Evolutionary conservation across 345 rosid genomes (phyloP).

Genomic region (Salix dunnii): DNA sequence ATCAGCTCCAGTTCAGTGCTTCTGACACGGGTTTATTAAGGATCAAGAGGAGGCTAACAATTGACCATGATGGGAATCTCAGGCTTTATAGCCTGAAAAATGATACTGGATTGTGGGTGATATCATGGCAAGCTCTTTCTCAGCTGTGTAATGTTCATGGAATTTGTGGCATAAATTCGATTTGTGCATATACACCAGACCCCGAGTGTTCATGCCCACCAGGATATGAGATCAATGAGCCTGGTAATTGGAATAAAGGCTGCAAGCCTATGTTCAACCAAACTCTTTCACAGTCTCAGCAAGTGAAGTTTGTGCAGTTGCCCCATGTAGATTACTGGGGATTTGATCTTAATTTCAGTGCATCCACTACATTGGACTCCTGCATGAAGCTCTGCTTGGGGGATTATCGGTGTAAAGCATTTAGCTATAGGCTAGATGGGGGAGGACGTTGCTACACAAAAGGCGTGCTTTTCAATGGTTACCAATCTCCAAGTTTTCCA

Average conservation of each 20-base stretch:
- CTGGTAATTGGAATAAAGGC: slow-evolving; percentile 23
- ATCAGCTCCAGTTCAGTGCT: background rate
- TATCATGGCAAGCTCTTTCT: slow-evolving; percentile 4
- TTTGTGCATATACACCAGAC: background rate
- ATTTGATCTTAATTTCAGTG: slow-evolving; percentile 15
- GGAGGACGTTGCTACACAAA: background rate
- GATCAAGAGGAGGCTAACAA: slow-evolving; percentile 3
- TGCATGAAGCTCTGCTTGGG: slow-evolving; percentile 34
- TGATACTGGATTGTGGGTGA: background rate
- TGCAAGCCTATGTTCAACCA: slow-evolving; percentile 33
- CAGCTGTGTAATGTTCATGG: slow-evolving; percentile 11
- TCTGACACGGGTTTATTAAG: background rate
- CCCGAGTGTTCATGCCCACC: slow-evolving; percentile 11
- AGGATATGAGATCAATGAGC: background rate
- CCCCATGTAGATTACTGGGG: slow-evolving; percentile 30
- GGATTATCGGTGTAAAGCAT: slow-evolving; percentile 36
- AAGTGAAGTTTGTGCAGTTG: slow-evolving; percentile 1
- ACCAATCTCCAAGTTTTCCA: background rate
- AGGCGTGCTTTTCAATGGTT: background rate
- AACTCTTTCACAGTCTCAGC: background rate
- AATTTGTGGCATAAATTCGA: slow-evolving; percentile 6
- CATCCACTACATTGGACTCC: background rate
- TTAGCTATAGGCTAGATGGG: background rate
- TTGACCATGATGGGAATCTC: slow-evolving; percentile 9
- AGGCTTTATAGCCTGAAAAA: slow-evolving; percentile 7